Conservation (phyloP, 805 yeast genomes). For the Soucietia sequanensis region DNA sequence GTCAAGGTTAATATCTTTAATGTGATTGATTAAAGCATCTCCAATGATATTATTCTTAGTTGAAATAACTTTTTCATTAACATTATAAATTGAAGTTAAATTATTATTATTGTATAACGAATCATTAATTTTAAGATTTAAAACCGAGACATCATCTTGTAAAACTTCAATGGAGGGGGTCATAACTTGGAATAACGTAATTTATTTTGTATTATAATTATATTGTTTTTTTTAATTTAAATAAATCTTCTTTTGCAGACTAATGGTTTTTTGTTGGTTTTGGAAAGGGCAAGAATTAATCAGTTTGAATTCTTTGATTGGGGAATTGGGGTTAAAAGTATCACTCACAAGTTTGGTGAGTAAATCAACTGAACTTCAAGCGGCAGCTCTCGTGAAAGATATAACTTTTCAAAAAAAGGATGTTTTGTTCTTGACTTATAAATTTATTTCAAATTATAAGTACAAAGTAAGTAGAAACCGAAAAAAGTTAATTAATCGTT, state of each 20-base stretch:
- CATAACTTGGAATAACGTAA: slow-evolving; percentile 13
- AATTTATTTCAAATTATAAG: not conserved
- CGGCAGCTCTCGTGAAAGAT: slow-evolving; percentile 44
- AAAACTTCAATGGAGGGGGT: slow-evolving; percentile 17
- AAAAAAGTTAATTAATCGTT: too few species aligned
- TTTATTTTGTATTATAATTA: not conserved
- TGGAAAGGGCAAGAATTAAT: slow-evolving; percentile 1
- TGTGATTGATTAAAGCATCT: slow-evolving; percentile 38
- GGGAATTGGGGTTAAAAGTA: too few species aligned
- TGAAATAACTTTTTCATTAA: too few species aligned
- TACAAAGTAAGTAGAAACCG: not conserved
- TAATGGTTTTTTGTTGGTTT: too few species aligned
- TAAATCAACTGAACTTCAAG: slow-evolving; percentile 30
- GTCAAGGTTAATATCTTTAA: slow-evolving; percentile 49
- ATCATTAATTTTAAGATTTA: slow-evolving; percentile 2
- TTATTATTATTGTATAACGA: too few species aligned
- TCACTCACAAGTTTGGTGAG: slow-evolving; percentile 39
- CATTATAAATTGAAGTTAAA: too few species aligned
- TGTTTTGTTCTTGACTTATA: not conserved
- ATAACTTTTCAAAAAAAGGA: not conserved
- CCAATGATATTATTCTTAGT: too few species aligned
- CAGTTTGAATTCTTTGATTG: too few species aligned
- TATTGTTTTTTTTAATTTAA: too few species aligned
- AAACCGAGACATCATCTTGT: slow-evolving; percentile 9
- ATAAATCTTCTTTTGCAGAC: too few species aligned